phyloP scores from a whole-genome alignment of 2,329 filamentous ascomycete species.

The Neonectria coccinea region DNA sequence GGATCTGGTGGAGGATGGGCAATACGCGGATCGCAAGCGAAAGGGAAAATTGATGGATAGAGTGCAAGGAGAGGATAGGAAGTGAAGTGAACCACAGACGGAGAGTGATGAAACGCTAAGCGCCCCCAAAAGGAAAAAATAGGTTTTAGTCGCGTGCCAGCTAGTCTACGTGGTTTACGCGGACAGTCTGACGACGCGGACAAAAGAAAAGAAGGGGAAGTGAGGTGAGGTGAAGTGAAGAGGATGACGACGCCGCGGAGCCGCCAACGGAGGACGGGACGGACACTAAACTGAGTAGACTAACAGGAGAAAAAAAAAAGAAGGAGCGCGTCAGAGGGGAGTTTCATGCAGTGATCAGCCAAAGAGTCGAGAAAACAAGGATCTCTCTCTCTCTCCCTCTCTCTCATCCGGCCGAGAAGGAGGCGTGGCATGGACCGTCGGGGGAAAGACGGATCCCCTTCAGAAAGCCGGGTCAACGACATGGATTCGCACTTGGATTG shows the following conservation, averaged over 20 bases:
- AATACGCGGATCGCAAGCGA: neutral
- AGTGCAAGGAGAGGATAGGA: neutral
- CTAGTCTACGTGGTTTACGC: neutral
- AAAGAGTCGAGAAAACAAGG: neutral
- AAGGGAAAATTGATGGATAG: neutral
- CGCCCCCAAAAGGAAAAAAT: neutral
- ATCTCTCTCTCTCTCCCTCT: neutral
- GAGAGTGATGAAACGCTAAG: conserved; percentile 1
- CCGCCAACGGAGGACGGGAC: neutral
- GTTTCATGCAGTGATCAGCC: conserved; percentile 2
- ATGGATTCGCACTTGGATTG: neutral
- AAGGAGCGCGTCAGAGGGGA: conserved; percentile 4
- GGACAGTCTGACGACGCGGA: neutral
- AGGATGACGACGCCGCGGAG: neutral
- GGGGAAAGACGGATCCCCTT: neutral
- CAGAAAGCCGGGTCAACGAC: neutral
- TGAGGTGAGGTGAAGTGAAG: neutral
- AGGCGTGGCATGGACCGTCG: neutral
- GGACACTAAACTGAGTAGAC: neutral
- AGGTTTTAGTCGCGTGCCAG: conserved; percentile 4
- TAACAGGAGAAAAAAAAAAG: neutral
- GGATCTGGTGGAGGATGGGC: neutral
- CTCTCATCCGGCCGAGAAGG: neutral
- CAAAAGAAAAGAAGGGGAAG: neutral
- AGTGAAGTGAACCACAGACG: neutral